Percentiles rank a stretch among this genome's conserved stretches.
Evolutionary conservation across 768 basidiomycete species (phyloP).

Genomic region (Myochromella boudieri): DNA sequence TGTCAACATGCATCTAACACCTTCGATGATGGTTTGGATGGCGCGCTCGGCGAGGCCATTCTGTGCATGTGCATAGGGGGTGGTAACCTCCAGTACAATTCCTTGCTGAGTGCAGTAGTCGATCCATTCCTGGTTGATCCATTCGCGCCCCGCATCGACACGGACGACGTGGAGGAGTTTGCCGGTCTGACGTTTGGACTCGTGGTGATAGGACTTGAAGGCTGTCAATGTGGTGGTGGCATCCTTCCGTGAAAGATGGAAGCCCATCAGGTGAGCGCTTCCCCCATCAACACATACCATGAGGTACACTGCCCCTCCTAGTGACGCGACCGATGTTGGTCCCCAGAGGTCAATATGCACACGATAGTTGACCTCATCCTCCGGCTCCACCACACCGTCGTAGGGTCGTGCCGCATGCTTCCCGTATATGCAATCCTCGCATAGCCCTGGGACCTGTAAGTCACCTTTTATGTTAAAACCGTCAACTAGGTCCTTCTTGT

Average conservation of each 20-base stretch:
- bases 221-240: conserved; percentile 15
- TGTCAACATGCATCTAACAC: not conserved
- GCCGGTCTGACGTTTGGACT: conserved; percentile 17
- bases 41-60: not conserved
- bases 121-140: no score
- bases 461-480: conserved; percentile 19
- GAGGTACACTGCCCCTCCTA: conserved; percentile 20
- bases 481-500: conserved; percentile 14
- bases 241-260: conserved; percentile 23
- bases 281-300: conserved; percentile 23
- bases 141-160: conserved; percentile 27
- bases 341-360: conserved; percentile 24
- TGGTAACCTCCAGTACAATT: no score
- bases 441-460: conserved; percentile 8
- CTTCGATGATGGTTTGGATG: not conserved
- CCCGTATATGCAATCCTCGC: conserved; percentile 28
- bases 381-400: conserved; percentile 17
- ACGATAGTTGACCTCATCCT: conserved; percentile 8
- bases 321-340: conserved; percentile 16
- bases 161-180: conserved; percentile 12
- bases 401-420: conserved; percentile 22
- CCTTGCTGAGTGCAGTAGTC: no score
- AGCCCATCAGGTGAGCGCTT: conserved; percentile 11
- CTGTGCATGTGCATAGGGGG: no score
- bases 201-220: conserved; percentile 12